Conservation (phyloP, 2,329 filamentous ascomycete species). For the Nothomitra cinnamomea region DNA sequence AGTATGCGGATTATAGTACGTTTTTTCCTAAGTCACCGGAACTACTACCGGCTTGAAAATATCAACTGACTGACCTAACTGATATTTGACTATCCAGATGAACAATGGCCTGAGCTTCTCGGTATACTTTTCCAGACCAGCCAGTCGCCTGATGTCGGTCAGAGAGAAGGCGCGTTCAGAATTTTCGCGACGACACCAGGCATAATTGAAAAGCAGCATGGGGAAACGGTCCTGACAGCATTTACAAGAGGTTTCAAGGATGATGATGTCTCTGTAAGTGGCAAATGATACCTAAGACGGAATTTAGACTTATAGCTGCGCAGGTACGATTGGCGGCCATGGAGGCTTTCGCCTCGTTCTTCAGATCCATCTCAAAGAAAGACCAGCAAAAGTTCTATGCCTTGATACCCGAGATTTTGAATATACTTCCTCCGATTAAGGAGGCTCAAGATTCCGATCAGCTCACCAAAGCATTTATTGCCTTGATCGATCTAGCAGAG, state of each 20-base stretch:
- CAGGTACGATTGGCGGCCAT: constrained; percentile 85
- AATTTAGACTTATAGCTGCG: background rate
- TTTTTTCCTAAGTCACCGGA: constrained; percentile 9
- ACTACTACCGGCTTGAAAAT: no score
- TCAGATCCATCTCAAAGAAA: constrained; percentile 79
- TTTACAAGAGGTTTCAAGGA: constrained; percentile 91
- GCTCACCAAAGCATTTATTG: constrained; percentile 73
- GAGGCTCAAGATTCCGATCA: constrained; percentile 81
- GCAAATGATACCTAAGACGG: background rate
- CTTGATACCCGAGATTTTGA: constrained; percentile 79
- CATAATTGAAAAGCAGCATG: constrained; percentile 91
- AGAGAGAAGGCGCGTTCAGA: constrained; percentile 83
- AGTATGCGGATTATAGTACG: constrained; percentile 85
- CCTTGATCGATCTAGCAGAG: constrained; percentile 88
- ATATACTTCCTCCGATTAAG: constrained; percentile 87
- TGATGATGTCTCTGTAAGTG: constrained; percentile 54
- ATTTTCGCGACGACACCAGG: constrained; percentile 91
- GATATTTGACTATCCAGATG: constrained; percentile 32
- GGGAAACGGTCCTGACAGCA: constrained; percentile 72
- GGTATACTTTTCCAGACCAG: constrained; percentile 77
- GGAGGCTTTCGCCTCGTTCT: constrained; percentile 94
- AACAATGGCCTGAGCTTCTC: constrained; percentile 81
- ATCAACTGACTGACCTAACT: no score
- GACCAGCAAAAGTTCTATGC: constrained; percentile 73
- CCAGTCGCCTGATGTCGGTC: constrained; percentile 63